Conservation (phyloP, 306 rosid genomes). For the Castanea mollissima region DNA sequence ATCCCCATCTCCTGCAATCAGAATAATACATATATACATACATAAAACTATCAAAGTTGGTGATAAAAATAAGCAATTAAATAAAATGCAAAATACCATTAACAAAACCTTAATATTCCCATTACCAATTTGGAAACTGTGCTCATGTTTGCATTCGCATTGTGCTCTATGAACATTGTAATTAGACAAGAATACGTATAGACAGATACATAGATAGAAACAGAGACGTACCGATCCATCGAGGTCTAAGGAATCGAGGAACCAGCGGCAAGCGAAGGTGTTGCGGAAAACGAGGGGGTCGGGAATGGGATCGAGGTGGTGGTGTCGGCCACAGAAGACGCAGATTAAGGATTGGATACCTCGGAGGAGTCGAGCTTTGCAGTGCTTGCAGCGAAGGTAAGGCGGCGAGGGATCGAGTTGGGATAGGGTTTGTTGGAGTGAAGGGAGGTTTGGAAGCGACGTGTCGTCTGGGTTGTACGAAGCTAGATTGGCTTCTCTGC, state of each 20-base stretch:
- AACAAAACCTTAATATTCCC: neutral
- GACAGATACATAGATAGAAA: no score
- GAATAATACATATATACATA: neutral
- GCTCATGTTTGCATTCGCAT: neutral
- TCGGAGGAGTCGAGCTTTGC: constrained; percentile 71
- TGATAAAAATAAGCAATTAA: neutral
- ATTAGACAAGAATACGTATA: no score
- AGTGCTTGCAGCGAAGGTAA: constrained; percentile 70
- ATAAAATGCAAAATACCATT: neutral
- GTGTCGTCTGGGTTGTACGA: constrained; percentile 63
- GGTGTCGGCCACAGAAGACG: constrained; percentile 69
- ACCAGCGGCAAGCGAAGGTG: constrained; percentile 70
- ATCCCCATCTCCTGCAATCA: constrained; percentile 1
- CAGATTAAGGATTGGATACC: constrained; percentile 62
- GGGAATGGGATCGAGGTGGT: constrained; percentile 58
- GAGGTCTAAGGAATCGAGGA: constrained; percentile 64
- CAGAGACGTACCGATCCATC: constrained; percentile 75
- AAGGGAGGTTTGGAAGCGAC: constrained; percentile 55
- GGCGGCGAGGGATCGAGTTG: constrained; percentile 79
- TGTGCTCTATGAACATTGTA: no score
- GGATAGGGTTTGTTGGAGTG: constrained; percentile 55
- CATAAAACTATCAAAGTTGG: neutral
- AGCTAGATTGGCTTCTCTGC: constrained; percentile 59
- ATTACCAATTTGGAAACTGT: neutral
- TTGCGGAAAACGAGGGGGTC: constrained; percentile 67